Evolutionary conservation across 176 grass and related monocot species (phyloP).

Genomic region (Zoysia japonica): DNA sequence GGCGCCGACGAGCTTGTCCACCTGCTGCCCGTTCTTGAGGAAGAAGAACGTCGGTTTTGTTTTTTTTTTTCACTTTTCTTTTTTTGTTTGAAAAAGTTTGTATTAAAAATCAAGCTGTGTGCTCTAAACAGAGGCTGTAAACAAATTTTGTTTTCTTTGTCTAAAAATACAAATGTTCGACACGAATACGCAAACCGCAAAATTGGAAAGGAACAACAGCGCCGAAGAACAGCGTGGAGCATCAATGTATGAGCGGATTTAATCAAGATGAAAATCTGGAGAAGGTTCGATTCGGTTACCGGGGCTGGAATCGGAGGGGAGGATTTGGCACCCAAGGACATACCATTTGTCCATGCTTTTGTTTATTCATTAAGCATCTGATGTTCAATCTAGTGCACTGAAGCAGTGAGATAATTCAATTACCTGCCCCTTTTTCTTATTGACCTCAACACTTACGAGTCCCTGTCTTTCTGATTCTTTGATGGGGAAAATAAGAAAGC

Average conservation of each 20-base stretch:
- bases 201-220: too few species aligned
- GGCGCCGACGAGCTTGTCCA: slow-evolving; percentile 89
- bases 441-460: slow-evolving; percentile 88
- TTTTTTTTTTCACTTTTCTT: too few species aligned
- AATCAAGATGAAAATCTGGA: background rate
- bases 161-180: too few species aligned
- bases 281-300: background rate
- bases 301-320: background rate
- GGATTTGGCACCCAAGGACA: background rate
- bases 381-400: background rate
- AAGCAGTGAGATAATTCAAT: slow-evolving; percentile 15
- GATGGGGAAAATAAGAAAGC: slow-evolving; percentile 94
- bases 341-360: background rate
- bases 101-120: too few species aligned
- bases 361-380: background rate
- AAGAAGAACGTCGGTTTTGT: slow-evolving; percentile 71
- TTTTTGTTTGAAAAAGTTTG: too few species aligned
- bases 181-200: too few species aligned
- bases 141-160: too few species aligned
- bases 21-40: slow-evolving; percentile 76
- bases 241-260: too few species aligned
- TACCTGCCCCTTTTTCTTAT: slow-evolving; percentile 98
- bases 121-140: too few species aligned
- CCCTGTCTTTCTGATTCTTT: slow-evolving; percentile 92
- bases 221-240: background rate